Evolutionary conservation across 805 yeast genomes (phyloP).

Genomic region (Helenozyma baotianmanensis): DNA sequence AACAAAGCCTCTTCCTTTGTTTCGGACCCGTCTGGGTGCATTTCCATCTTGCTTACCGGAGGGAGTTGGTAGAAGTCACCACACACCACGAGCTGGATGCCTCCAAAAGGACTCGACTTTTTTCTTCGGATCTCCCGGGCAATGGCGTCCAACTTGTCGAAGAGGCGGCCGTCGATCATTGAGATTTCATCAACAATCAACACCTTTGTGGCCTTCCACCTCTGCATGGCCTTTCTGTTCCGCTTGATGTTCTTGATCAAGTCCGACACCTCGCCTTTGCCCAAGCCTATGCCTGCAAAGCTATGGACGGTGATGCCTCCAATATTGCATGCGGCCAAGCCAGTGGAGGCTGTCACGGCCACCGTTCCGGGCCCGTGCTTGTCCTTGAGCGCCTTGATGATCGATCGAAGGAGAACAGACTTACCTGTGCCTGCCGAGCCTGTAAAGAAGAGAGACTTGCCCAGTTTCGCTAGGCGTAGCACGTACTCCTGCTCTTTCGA

Average conservation of each 20-base stretch:
- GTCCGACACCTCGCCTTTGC: conserved; percentile 44
- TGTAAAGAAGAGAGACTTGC: conserved; percentile 62
- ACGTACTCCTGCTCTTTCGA: conserved; percentile 62
- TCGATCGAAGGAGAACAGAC: conserved; percentile 59
- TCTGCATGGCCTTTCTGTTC: conserved; percentile 37
- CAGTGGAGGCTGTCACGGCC: conserved; percentile 94
- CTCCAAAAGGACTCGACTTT: conserved; percentile 74
- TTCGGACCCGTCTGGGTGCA: conserved; percentile 24
- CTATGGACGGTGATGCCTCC: conserved; percentile 88
- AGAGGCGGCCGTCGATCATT: conserved; percentile 79
- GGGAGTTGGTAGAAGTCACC: conserved; percentile 98
- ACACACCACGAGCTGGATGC: conserved; percentile 80
- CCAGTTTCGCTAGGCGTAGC: conserved; percentile 53
- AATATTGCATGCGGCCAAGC: conserved; percentile 90
- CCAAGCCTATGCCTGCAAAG: conserved; percentile 83
- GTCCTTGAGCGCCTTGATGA: conserved; percentile 41
- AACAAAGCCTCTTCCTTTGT: conserved; percentile 34
- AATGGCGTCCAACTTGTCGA: conserved; percentile 68
- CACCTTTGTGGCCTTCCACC: conserved; percentile 69
- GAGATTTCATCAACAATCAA: conserved; percentile 89
- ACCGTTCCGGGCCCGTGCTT: conserved; percentile 46
- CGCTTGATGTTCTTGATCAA: conserved; percentile 47
- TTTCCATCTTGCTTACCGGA: conserved; percentile 54
- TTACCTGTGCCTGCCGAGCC: conserved; percentile 91
- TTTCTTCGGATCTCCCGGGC: conserved; percentile 56